A percentile compares a stretch with the other conserved stretches of the same genome.
phyloP scores from a whole-genome alignment of 768 basidiomycete genomes.

The Fibroporia radiculosa region DNA sequence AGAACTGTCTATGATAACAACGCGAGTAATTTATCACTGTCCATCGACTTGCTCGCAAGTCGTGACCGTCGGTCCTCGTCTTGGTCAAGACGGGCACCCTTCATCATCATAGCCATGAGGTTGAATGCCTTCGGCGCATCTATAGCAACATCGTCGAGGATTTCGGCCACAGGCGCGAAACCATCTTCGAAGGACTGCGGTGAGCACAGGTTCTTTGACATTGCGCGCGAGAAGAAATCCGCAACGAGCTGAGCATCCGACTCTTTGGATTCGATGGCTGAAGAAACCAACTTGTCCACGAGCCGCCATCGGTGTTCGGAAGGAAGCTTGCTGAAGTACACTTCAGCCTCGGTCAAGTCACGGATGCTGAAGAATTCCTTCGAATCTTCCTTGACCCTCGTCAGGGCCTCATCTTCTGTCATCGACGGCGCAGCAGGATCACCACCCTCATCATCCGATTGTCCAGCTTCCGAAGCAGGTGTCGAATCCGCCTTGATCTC shows the following conservation, averaged over 20 bases:
- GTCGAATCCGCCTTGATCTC: slow-evolving; percentile 27
- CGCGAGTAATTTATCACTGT: slow-evolving; percentile 50
- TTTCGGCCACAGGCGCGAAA: slow-evolving; percentile 58
- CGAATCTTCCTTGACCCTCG: slow-evolving; percentile 72
- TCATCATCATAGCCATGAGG: slow-evolving; percentile 69
- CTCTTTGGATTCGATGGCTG: slow-evolving; percentile 69
- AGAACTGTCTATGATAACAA: background rate
- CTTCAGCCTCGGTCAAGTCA: slow-evolving; percentile 80
- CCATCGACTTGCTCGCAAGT: slow-evolving; percentile 54
- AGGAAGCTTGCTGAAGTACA: slow-evolving; percentile 74
- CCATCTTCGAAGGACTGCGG: slow-evolving; percentile 65
- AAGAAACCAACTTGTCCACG: slow-evolving; percentile 64
- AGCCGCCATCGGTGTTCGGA: slow-evolving; percentile 53
- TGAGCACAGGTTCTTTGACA: slow-evolving; percentile 52
- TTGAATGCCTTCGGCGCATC: slow-evolving; percentile 85
- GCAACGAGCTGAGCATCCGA: slow-evolving; percentile 72
- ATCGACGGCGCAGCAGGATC: slow-evolving; percentile 37
- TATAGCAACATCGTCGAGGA: slow-evolving; percentile 82
- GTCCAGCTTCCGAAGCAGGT: slow-evolving; percentile 43
- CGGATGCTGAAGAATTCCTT: slow-evolving; percentile 87
- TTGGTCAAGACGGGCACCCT: slow-evolving; percentile 49
- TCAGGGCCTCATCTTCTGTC: slow-evolving; percentile 58
- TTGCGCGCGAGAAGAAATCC: slow-evolving; percentile 60
- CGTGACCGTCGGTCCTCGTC: slow-evolving; percentile 50
- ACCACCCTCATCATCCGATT: slow-evolving; percentile 48